phyloP scores from a whole-genome alignment of 1,139 yeast species.

The Yamadazyma spencermartinsiae region DNA sequence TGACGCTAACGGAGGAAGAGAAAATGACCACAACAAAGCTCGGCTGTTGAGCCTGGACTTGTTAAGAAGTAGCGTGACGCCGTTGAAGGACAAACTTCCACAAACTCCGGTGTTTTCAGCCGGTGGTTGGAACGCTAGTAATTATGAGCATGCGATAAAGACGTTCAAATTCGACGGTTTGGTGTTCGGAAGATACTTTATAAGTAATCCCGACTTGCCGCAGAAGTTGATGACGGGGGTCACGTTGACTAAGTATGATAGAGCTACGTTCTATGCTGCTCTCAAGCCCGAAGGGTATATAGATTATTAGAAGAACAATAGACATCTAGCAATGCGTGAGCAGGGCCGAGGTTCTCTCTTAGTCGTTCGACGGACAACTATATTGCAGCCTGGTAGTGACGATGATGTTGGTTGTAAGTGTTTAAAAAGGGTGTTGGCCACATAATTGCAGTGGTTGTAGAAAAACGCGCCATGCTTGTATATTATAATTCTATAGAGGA shows the following conservation, averaged over 20 bases:
- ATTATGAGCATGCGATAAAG: constrained; percentile 5
- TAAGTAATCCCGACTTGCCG: constrained; percentile 51
- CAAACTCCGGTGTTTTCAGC: constrained; percentile 18
- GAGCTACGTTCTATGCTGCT: constrained; percentile 23
- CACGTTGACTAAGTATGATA: constrained; percentile 20
- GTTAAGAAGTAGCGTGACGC: constrained; percentile 16
- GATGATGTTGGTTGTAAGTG: too few species aligned
- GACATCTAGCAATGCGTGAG: too few species aligned
- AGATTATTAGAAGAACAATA: constrained; percentile 6
- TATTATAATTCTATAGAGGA: too few species aligned
- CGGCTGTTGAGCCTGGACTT: constrained; percentile 5
- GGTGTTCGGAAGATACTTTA: constrained; percentile 47
- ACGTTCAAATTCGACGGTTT: constrained; percentile 19
- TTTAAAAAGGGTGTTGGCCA: neutral
- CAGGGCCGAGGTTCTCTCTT: neutral
- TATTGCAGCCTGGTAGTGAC: too few species aligned
- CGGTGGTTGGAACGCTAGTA: constrained; percentile 16
- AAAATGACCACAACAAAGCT: constrained; percentile 14
- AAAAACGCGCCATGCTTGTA: too few species aligned
- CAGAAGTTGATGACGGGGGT: constrained; percentile 27
- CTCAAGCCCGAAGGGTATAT: constrained; percentile 11
- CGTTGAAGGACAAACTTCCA: constrained; percentile 15
- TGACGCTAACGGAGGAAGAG: constrained; percentile 21
- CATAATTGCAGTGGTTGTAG: too few species aligned
- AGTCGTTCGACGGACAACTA: too few species aligned